Conservation (phyloP, 108 stramenopile species). For the Cyclotella cryptica region DNA sequence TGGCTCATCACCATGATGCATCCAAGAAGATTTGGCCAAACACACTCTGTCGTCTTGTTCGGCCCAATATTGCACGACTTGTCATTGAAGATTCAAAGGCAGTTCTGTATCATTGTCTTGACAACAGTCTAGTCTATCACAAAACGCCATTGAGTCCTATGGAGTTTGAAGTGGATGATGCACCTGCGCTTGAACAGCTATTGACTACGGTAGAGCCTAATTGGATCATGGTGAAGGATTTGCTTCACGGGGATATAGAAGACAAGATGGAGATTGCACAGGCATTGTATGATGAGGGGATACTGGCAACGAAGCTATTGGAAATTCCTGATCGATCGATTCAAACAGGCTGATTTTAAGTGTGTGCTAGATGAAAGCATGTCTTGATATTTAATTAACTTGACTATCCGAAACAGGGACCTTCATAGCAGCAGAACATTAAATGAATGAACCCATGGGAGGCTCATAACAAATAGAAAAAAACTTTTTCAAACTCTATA, state of each 20-base stretch:
- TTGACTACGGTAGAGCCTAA: constrained; percentile 88
- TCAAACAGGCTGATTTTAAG: constrained; percentile 46
- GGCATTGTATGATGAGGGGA: constrained; percentile 86
- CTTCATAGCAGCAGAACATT: too few relatives aligned
- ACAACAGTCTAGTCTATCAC: constrained; percentile 91
- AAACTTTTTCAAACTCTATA: too few relatives aligned
- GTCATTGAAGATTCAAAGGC: constrained; percentile 93
- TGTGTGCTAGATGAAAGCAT: neutral
- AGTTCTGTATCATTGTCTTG: constrained; percentile 95
- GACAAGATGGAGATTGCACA: constrained; percentile 91
- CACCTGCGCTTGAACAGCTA: constrained; percentile 91
- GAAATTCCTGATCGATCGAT: constrained; percentile 53
- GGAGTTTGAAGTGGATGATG: constrained; percentile 98
- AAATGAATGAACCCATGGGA: too few relatives aligned
- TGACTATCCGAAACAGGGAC: too few relatives aligned
- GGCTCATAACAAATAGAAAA: too few relatives aligned
- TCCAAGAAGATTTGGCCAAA: constrained; percentile 73
- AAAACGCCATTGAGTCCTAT: constrained; percentile 90
- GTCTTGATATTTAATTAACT: too few relatives aligned
- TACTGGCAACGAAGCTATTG: constrained; percentile 67
- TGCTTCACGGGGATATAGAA: constrained; percentile 89
- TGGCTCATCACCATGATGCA: constrained; percentile 33
- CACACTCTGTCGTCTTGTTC: constrained; percentile 78
- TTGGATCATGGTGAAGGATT: constrained; percentile 88
- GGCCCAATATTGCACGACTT: constrained; percentile 90